Evolutionary conservation across 306 rosid genomes (phyloP).

Genomic region (Corylus americana): DNA sequence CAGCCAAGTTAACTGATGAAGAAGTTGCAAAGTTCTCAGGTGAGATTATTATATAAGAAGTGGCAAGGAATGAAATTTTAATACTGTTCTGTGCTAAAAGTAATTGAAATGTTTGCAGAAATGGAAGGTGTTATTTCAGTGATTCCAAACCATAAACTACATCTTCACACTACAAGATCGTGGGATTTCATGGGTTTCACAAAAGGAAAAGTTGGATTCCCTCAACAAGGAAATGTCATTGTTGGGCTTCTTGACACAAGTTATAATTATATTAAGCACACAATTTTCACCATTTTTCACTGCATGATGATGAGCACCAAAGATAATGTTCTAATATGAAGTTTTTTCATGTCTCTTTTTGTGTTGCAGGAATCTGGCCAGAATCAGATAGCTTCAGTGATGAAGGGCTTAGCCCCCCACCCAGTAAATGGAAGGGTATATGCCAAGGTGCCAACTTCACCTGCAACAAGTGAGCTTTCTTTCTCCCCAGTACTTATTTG

Average conservation of each 20-base stretch:
- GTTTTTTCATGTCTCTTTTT: background rate
- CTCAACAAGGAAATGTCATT: conserved; percentile 22
- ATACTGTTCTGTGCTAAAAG: background rate
- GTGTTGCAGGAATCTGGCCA: conserved; percentile 43
- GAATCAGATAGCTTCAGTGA: conserved; percentile 40
- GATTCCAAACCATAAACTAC: conserved; percentile 28
- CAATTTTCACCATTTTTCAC: background rate
- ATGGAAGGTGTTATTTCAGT: conserved; percentile 41
- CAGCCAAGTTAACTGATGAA: conserved; percentile 38
- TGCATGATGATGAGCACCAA: too few species aligned
- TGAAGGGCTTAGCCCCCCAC: conserved; percentile 26
- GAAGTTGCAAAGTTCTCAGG: conserved; percentile 36
- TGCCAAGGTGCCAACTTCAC: conserved; percentile 37
- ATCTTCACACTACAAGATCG: conserved; percentile 46
- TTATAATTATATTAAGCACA: background rate
- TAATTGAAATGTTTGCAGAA: conserved; percentile 11
- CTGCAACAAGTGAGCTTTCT: conserved; percentile 43
- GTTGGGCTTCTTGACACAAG: conserved; percentile 38
- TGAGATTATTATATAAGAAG: background rate
- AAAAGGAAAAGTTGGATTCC: background rate
- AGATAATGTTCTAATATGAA: background rate
- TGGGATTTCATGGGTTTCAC: conserved; percentile 42
- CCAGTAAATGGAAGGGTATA: conserved; percentile 41
- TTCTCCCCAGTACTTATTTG: background rate
- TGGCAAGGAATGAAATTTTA: background rate